Conservation (phyloP, 2,329 filamentous ascomycete species). For the Calonectria multiphialidica region DNA sequence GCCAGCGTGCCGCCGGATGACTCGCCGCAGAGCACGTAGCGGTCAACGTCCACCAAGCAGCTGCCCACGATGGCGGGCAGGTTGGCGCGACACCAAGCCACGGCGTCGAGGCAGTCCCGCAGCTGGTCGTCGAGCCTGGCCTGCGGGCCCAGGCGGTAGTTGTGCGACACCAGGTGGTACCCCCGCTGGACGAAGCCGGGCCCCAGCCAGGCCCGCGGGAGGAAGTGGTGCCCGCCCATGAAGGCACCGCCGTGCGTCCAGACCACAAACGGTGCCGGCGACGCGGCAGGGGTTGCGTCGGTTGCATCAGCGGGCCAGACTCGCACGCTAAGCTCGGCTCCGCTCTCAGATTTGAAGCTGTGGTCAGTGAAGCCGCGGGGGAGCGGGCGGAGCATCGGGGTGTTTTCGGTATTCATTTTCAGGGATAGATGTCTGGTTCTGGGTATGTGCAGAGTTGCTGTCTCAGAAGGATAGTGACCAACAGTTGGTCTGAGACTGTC, state of each 20-base stretch:
- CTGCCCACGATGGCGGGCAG: neutral
- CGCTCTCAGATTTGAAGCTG: neutral
- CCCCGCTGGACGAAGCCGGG: neutral
- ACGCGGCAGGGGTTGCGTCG: too few relatives aligned
- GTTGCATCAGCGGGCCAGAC: neutral
- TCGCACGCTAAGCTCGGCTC: neutral
- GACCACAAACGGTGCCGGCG: neutral
- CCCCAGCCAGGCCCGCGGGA: neutral
- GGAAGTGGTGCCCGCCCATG: conserved; percentile 1
- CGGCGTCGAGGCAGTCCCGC: neutral
- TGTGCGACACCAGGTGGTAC: conserved; percentile 4
- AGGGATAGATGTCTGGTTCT: too few relatives aligned
- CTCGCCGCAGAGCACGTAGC: conserved; percentile 8
- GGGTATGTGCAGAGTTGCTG: neutral
- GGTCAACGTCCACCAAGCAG: neutral
- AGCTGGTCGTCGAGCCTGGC: neutral
- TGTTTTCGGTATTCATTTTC: neutral
- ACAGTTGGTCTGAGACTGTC: too few relatives aligned
- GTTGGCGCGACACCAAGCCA: conserved; percentile 1
- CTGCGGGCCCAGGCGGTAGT: neutral
- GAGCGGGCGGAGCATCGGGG: neutral
- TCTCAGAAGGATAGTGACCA: too few relatives aligned
- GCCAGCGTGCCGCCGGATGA: neutral
- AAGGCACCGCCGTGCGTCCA: conserved; percentile 10
- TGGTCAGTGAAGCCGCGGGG: neutral